These are phyloP conservation scores for Sporothrix euskadiensis DNA, from an alignment of 2,329 filamentous ascomycete species.

Conservation along the genomic window DNA sequence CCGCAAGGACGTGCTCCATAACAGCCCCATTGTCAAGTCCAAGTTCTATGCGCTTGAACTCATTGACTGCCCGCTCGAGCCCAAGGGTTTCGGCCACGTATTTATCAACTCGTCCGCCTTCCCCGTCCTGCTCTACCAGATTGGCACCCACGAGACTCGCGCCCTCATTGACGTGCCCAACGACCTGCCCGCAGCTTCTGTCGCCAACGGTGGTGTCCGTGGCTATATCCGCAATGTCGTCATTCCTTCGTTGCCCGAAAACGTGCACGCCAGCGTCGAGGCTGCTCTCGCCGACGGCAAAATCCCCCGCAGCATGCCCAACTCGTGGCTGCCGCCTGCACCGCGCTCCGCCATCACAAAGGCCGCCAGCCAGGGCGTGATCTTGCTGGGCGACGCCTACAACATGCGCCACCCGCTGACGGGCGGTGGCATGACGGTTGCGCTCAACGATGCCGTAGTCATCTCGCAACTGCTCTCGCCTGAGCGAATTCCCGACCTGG, in stretches of 20 bases:
- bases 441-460: slow-evolving; percentile 85
- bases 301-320: slow-evolving; percentile 85
- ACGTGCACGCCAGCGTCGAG: slow-evolving; percentile 71
- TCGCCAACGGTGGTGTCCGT: slow-evolving; percentile 78
- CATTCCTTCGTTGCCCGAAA: slow-evolving; percentile 71
- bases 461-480: slow-evolving; percentile 74
- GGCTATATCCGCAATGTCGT: slow-evolving; percentile 76
- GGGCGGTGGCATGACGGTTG: slow-evolving; percentile 96
- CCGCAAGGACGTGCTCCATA: slow-evolving; percentile 72
- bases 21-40: slow-evolving; percentile 69
- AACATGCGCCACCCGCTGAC: slow-evolving; percentile 99
- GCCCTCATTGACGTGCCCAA: slow-evolving; percentile 85
- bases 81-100: slow-evolving; percentile 79
- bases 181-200: slow-evolving; percentile 69
- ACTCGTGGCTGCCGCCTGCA: slow-evolving; percentile 80
- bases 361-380: slow-evolving; percentile 68
- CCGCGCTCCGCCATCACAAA: slow-evolving; percentile 31
- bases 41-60: slow-evolving; percentile 95
- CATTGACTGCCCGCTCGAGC: slow-evolving; percentile 78
- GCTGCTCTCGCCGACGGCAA: slow-evolving; percentile 75
- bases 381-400: slow-evolving; percentile 89
- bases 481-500: slow-evolving; percentile 65
- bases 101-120: slow-evolving; percentile 68
- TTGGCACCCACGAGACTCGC: slow-evolving; percentile 90
- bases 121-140: slow-evolving; percentile 93